Conservation (phyloP, 2,329 filamentous ascomycete genomes). For the Colletotrichum nymphaeae region DNA sequence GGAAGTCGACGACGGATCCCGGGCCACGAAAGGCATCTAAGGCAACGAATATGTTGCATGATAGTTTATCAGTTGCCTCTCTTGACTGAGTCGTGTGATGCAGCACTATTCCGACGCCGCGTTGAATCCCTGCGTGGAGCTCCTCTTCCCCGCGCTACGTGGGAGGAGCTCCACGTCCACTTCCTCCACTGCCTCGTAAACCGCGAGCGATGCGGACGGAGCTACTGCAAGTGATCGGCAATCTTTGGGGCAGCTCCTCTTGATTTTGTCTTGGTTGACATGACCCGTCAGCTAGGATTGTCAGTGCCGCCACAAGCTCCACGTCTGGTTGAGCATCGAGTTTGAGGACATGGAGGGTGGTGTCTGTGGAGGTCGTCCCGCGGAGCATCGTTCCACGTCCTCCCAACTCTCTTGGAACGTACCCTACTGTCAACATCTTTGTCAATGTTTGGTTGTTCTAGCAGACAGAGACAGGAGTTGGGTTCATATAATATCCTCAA, state of each 20-base stretch:
- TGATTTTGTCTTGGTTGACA: not conserved
- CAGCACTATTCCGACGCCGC: not conserved
- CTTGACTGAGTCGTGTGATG: slow-evolving; percentile 6
- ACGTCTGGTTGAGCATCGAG: not conserved
- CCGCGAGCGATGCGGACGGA: not conserved
- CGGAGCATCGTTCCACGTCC: slow-evolving; percentile 15
- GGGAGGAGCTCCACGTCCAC: slow-evolving; percentile 26
- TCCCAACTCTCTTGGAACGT: not conserved
- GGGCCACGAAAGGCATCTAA: no score
- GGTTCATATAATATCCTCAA: not conserved
- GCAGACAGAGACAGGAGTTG: not conserved
- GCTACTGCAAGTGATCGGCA: not conserved
- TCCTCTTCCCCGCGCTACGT: slow-evolving; percentile 5
- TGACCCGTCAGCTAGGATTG: not conserved
- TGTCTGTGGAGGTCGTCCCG: slow-evolving; percentile 16
- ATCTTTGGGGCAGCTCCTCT: not conserved
- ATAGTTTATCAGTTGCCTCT: no score
- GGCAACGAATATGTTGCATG: no score
- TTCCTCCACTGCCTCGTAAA: not conserved
- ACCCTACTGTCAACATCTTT: not conserved
- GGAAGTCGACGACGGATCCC: no score
- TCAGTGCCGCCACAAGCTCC: slow-evolving; percentile 15
- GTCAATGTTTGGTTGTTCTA: not conserved
- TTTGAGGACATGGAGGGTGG: not conserved
- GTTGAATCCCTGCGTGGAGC: slow-evolving; percentile 1